Base-by-base conservation (phyloP, 78 protist species). In the Trichosphaerium sp. region DNA sequence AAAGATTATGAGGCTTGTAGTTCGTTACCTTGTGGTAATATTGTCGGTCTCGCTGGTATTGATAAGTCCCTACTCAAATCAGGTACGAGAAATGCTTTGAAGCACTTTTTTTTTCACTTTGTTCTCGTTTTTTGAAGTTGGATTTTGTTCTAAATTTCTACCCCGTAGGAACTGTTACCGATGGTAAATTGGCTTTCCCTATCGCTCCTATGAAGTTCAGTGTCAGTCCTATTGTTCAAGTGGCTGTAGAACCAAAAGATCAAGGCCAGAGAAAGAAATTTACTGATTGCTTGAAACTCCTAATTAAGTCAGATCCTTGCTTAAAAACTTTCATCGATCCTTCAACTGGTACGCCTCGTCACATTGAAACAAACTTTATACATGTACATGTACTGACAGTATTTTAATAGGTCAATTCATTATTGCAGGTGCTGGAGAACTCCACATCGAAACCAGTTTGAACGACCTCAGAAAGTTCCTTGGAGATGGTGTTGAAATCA, bases 271-370 rank as follows among this genome's bases (percentile, higher is more conserved):
- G 57, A 29, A 65, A 65, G 26, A 37, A 35, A 31, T 34, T 88
- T 15, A 64, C 58, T 7, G 97, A 91, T 35, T 94, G 92, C 21
- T 78, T 96, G 25, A 82, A 85, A 70, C 82, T 84, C 23, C 26
- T 72, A 1, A 25, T n/a, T 6, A 44, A 71, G 73, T 12, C 15
- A 4, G 77, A 61, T 47, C 70, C 64, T 0, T 25, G 26, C 40
- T 43, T 42, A 23, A 65, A 69, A n/a, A 23, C 11, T 32, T 14
- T 3, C 0, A 25, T 8, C 43, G 65, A 58, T 37, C 15, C 28
- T 5, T n/a, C n/a, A n/a, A n/a, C n/a, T n/a, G n/a, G n/a, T n/a
- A n/a, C n/a, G n/a, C n/a, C n/a, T 21, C 21, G 21, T 47, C 51
- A 47, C n/a, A n/a, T n/a, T n/a, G n/a, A 44, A 15, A 18, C 61